Percentiles rank a stretch among this genome's conserved stretches.
phyloP scores from a whole-genome alignment of 495 filamentous ascomycete genomes.

The Penicillium arizonense region DNA sequence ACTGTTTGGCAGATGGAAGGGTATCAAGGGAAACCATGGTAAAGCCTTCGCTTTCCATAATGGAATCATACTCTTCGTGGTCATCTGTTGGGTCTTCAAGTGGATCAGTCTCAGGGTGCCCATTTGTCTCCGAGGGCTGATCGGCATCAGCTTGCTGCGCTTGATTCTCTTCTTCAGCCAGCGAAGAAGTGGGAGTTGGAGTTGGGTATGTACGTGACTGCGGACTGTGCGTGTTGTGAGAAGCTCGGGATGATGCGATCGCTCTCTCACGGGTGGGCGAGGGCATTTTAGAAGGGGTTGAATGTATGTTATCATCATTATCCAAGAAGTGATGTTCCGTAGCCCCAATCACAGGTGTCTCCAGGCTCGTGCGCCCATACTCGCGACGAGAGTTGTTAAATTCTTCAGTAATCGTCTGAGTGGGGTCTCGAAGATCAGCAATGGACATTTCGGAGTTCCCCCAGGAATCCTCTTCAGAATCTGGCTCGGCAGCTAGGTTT shows the following conservation, averaged over 20 bases:
- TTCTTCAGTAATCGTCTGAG: slow-evolving; percentile 3
- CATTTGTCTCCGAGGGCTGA: neutral
- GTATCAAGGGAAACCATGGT: slow-evolving; percentile 59
- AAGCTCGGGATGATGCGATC: slow-evolving; percentile 30
- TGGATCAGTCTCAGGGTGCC: slow-evolving; percentile 4
- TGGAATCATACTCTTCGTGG: slow-evolving; percentile 51
- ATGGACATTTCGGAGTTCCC: slow-evolving; percentile 25
- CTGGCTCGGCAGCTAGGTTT: slow-evolving; percentile 25
- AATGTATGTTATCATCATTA: slow-evolving; percentile 32
- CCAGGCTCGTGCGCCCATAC: slow-evolving; percentile 24
- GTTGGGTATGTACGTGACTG: slow-evolving; percentile 42
- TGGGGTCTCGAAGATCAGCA: slow-evolving; percentile 18
- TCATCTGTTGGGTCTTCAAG: slow-evolving; percentile 39
- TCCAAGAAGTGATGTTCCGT: slow-evolving; percentile 31
- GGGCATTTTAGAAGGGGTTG: slow-evolving; percentile 43
- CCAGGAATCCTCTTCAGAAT: slow-evolving; percentile 25
- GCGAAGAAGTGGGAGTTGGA: slow-evolving; percentile 40
- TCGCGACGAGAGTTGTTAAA: slow-evolving; percentile 2
- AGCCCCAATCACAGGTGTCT: slow-evolving; percentile 30
- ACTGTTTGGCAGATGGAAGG: slow-evolving; percentile 45
- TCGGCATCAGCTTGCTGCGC: neutral
- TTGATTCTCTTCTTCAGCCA: slow-evolving; percentile 36
- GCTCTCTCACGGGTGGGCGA: slow-evolving; percentile 30
- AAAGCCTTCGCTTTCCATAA: slow-evolving; percentile 60
- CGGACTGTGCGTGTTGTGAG: slow-evolving; percentile 28